Percentiles rank a stretch among this genome's conserved stretches.
Evolutionary conservation across 129 eudicot species (phyloP).

Genomic region (Flaveria ramosissima): DNA sequence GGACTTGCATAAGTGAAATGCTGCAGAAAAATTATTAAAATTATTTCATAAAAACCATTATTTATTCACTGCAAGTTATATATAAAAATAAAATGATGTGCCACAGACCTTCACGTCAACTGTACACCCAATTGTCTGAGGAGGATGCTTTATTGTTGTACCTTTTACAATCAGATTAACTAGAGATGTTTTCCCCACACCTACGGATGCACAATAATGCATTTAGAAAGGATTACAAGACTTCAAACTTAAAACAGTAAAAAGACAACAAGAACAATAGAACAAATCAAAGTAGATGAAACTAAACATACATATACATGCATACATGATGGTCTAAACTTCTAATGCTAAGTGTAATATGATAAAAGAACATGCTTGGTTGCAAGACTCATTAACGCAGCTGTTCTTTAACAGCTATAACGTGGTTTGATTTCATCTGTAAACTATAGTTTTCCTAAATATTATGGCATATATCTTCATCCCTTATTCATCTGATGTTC

Average conservation of each 20-base stretch:
- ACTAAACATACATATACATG: not conserved
- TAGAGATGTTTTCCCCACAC: constrained; percentile 93
- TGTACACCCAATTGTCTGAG: constrained; percentile 86
- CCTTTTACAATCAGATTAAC: constrained; percentile 86
- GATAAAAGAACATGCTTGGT: not conserved
- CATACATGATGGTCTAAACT: no score
- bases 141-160: constrained; percentile 61
- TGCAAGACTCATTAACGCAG: not conserved
- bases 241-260: not conserved
- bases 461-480: not conserved
- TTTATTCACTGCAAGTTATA: not conserved
- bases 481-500: not conserved
- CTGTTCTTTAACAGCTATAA: not conserved
- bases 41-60: not conserved
- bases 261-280: not conserved
- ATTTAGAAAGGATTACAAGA: not conserved
- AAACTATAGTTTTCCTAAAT: not conserved
- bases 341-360: no score
- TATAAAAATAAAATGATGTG: not conserved
- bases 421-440: not conserved
- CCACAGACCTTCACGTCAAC: constrained; percentile 70
- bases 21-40: constrained; percentile 43
- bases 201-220: constrained; percentile 34
- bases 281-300: not conserved
- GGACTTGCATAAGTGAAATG: constrained; percentile 72